phyloP scores from a whole-genome alignment of 2,329 filamentous ascomycete genomes.

The Harringtonia lauricola region DNA sequence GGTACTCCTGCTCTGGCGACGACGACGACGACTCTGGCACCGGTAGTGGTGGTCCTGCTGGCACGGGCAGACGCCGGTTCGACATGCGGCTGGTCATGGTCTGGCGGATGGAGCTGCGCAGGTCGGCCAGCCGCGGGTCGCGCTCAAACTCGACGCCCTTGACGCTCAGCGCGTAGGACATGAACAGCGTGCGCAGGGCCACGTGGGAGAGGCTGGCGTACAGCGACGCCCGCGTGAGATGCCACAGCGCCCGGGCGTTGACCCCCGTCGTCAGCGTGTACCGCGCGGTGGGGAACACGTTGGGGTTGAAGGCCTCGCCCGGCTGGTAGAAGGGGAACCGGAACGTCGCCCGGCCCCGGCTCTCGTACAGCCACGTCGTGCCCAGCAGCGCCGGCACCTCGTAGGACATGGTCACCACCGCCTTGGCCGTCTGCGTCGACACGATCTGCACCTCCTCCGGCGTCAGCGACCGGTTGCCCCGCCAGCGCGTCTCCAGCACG shows the following conservation, averaged over 20 bases:
- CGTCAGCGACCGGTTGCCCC: conserved; percentile 9
- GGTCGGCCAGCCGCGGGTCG: conserved; percentile 7
- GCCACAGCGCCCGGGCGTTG: conserved; percentile 9
- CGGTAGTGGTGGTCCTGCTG: background rate
- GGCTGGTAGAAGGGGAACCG: conserved; percentile 12
- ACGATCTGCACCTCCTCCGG: conserved; percentile 11
- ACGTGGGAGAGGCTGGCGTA: conserved; percentile 8
- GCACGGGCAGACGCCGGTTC: background rate
- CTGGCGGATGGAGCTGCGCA: conserved; percentile 5
- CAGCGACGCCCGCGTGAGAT: conserved; percentile 5
- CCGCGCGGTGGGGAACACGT: conserved; percentile 5
- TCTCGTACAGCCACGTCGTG: conserved; percentile 2
- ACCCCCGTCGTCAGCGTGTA: conserved; percentile 1
- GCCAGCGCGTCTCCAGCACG: conserved; percentile 8
- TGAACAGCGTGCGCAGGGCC: conserved; percentile 3
- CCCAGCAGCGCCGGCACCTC: conserved; percentile 6
- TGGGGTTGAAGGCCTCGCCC: conserved; percentile 6
- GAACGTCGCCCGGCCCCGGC: conserved; percentile 9
- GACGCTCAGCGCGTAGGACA: conserved; percentile 3
- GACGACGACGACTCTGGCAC: background rate
- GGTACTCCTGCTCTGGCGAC: background rate
- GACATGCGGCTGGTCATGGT: background rate
- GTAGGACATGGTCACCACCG: conserved; percentile 4
- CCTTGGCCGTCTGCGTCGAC: conserved; percentile 8
- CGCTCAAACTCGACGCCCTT: conserved; percentile 3